Evolutionary conservation across 768 basidiomycete species (phyloP), one percentile per base, ranked within the genome.

Genomic region (Macrolepiota fuliginosa): DNA sequence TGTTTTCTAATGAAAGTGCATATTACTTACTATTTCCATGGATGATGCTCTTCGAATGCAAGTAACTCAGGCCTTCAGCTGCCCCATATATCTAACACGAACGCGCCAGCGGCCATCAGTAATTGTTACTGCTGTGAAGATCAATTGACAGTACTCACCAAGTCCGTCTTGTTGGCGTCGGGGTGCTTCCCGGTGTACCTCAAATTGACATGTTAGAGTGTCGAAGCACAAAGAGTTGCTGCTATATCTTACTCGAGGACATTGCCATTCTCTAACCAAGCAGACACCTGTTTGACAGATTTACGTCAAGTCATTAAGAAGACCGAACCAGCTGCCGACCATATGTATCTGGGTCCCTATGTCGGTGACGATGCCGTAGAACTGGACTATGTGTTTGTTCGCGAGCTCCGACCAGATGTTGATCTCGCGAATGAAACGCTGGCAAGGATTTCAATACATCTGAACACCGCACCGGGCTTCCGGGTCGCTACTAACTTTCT

Each of bases 261-360:
- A 66, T 87, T 82, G 45, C 83, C 84, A 64, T 85, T 79, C 36
- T 78, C 75, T 72, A 85, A 83, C 86, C 86, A 87, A 6, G 85
- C 82, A 9, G 86, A 85, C 37, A 87, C 83, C 84, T 85, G 51
- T 10, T 22, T 24, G 11, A 22, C 2, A 15, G 4, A 19, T 29
- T 37, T 10, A n/a, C 9, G 17, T 40, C 24, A 40, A 11, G 42
- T 13, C 15, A 17, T 7, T 6, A 12, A 25, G 19, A 25, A 49
- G 12, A 24, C 2, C 24, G 13, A 17, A 55, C 15, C 24, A n/a
- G 17, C 6, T 25, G 15, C 54, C 71, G 66, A 77, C 84, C 67
- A 81, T 83, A 64, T 85, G 77, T 51, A 86, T 71, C 46, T 79
- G 74, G 35, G 72, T 76, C 0, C 82, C 83, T 60, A 82, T 73